These are phyloP conservation scores for Suillus bovinus DNA, from an alignment of 768 basidiomycete genomes.

Conservation along the genomic window DNA sequence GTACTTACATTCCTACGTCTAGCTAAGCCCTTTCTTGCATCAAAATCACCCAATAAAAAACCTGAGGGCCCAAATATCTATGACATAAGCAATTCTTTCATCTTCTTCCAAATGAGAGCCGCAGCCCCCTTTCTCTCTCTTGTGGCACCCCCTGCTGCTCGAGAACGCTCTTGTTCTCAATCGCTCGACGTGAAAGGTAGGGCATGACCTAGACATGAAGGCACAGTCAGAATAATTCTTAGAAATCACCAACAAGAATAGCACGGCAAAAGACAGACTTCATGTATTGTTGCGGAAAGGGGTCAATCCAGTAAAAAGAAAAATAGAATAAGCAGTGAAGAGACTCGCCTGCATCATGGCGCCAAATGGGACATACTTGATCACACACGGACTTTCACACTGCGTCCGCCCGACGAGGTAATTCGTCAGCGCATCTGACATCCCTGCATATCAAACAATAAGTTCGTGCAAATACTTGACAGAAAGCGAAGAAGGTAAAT, in stretches of 20 bases:
- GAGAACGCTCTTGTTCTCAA: slow-evolving; percentile 91
- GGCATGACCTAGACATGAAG: slow-evolving; percentile 68
- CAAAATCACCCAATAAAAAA: background rate
- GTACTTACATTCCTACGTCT: background rate
- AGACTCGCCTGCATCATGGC: slow-evolving; percentile 57
- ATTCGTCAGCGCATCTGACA: slow-evolving; percentile 82
- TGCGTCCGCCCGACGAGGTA: slow-evolving; percentile 58
- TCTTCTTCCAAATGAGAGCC: slow-evolving; percentile 28
- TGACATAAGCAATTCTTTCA: slow-evolving; percentile 24
- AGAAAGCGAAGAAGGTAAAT: slow-evolving; percentile 20
- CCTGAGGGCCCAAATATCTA: background rate
- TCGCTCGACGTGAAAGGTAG: slow-evolving; percentile 82
- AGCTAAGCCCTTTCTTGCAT: background rate
- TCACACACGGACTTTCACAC: slow-evolving; percentile 61
- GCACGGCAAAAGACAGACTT: background rate
- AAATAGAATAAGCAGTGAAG: too few relatives aligned
- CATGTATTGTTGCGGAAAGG: background rate
- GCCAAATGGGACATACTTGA: slow-evolving; percentile 87
- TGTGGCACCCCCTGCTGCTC: slow-evolving; percentile 66
- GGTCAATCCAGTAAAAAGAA: too few relatives aligned
- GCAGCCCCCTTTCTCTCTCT: slow-evolving; percentile 33
- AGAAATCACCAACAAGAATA: background rate
- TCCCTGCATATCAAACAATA: slow-evolving; percentile 48
- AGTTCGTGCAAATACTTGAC: background rate
- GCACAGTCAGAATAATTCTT: slow-evolving; percentile 15